phyloP scores from a whole-genome alignment of 139 green algal genomes.

The Picochlorum sp. region DNA sequence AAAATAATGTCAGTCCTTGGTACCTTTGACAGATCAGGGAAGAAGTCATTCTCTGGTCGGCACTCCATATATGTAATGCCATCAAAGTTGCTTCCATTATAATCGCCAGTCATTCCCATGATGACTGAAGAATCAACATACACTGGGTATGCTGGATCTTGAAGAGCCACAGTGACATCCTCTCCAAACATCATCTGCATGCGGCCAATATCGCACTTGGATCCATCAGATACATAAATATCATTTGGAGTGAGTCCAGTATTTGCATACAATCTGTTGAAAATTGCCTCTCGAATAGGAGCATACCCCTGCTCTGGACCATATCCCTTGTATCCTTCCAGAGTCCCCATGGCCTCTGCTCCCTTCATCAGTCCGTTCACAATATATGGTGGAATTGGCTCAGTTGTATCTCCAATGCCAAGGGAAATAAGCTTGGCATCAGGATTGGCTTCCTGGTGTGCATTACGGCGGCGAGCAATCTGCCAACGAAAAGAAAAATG shows the following conservation, averaged over 20 bases:
- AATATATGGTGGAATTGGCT: constrained; percentile 87
- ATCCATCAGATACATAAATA: constrained; percentile 96
- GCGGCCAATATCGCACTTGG: constrained; percentile 97
- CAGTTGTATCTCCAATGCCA: constrained; percentile 98
- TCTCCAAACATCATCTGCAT: constrained; percentile 85
- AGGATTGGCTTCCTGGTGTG: constrained; percentile 84
- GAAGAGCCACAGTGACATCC: constrained; percentile 45
- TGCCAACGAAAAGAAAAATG: constrained; percentile 34
- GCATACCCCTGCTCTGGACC: constrained; percentile 87
- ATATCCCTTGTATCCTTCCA: constrained; percentile 95
- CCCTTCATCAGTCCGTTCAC: constrained; percentile 74
- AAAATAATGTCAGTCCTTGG: constrained; percentile 94
- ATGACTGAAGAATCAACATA: constrained; percentile 99
- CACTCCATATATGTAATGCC: constrained; percentile 93
- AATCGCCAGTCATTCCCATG: constrained; percentile 85
- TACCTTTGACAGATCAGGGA: constrained; percentile 83
- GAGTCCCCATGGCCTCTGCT: constrained; percentile 72
- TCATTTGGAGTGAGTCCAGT: constrained; percentile 60
- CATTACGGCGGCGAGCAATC: constrained; percentile 82
- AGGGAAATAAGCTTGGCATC: constrained; percentile 95
- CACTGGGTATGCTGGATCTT: constrained; percentile 98
- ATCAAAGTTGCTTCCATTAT: constrained; percentile 77
- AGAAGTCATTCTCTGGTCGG: constrained; percentile 91
- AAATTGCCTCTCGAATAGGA: constrained; percentile 71
- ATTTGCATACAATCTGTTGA: constrained; percentile 67